Evolutionary conservation across 768 basidiomycete genomes (phyloP), one percentile per base, ranked within the genome.

Genomic region (Kwoniella sp.): DNA sequence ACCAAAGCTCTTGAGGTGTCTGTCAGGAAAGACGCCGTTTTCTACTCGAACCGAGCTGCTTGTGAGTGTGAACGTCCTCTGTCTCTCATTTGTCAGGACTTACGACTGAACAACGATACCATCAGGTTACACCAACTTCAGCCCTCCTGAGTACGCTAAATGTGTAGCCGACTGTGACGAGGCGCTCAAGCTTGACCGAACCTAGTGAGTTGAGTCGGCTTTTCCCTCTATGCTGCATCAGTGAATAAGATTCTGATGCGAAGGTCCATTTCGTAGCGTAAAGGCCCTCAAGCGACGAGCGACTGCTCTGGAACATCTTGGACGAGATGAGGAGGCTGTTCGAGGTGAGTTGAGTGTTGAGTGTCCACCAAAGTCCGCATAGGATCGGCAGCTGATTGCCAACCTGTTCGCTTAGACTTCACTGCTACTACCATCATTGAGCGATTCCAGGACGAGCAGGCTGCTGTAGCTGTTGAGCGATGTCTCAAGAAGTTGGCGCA

Each of bases 401-500:
- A 23, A 22, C n/a, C 29, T 11, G 29, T 23, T 0, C 13, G 31
- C 12, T 2, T 68, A 93, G 95, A 99, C 81, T 98, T 88, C 84
- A 97, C 95, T 0, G 92, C 95, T n/a, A 89, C 91, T 0, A 93
- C 94, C 17, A 95, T 99, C 69, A 85, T 99, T 47, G 92, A 94
- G 81, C 88, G 89, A 74, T 96, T 98, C 87, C 85, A 88, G 77
- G 92, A 94, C 75, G 87, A 90, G 67, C 71, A 83, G 0, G 89
- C 93, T 1, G 87, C 90, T 3, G 85, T 87, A 58, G 84, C 90
- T 0, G 92, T 98, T 8, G 96, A 98, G 79, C 87, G 93, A n/a
- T 91, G 95, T 22, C 82, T 98, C 75, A 93, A 94, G 82, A 87
- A 88, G 67, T 81, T 96, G 31, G 85, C 95, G 0, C 81, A 85